phyloP scores from a whole-genome alignment of 2,329 filamentous ascomycete genomes.

The Colletotrichum sp. region DNA sequence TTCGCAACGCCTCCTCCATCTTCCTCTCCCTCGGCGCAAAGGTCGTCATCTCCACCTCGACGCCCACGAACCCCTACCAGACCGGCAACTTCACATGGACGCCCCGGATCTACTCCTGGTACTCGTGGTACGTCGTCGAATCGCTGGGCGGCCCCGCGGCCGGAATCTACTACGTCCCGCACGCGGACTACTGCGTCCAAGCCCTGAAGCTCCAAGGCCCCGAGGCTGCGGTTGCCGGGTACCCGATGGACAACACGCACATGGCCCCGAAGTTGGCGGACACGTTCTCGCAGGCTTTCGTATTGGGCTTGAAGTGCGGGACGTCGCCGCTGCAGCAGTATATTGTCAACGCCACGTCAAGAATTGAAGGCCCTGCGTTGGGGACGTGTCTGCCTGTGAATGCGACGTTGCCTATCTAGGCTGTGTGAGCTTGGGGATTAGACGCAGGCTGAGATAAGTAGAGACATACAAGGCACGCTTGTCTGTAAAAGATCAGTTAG shows the following conservation, averaged over 20 bases:
- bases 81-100: conserved; percentile 53
- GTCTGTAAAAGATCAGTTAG: not conserved
- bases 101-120: conserved; percentile 61
- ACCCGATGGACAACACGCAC: conserved; percentile 67
- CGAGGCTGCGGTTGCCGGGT: conserved; percentile 56
- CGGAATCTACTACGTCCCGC: conserved; percentile 62
- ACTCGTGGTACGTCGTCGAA: conserved; percentile 34
- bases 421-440: not conserved
- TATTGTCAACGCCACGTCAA: conserved; percentile 11
- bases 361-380: not conserved
- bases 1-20: conserved; percentile 59
- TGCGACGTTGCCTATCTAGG: conserved; percentile 4
- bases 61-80: conserved; percentile 65
- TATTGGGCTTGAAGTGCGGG: conserved; percentile 31
- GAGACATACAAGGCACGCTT: not conserved
- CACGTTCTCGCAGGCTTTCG: conserved; percentile 61
- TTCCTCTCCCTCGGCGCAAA: conserved; percentile 63
- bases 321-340: conserved; percentile 7
- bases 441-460: not conserved
- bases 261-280: conserved; percentile 61
- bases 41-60: conserved; percentile 64
- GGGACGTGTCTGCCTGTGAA: conserved; percentile 4
- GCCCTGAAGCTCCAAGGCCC: conserved; percentile 56
- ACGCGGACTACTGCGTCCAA: conserved; percentile 61
- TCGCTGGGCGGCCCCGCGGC: conserved; percentile 34